Evolutionary conservation across 2,329 filamentous ascomycete species (phyloP).

Genomic region (Ophiostoma angusticollis): DNA sequence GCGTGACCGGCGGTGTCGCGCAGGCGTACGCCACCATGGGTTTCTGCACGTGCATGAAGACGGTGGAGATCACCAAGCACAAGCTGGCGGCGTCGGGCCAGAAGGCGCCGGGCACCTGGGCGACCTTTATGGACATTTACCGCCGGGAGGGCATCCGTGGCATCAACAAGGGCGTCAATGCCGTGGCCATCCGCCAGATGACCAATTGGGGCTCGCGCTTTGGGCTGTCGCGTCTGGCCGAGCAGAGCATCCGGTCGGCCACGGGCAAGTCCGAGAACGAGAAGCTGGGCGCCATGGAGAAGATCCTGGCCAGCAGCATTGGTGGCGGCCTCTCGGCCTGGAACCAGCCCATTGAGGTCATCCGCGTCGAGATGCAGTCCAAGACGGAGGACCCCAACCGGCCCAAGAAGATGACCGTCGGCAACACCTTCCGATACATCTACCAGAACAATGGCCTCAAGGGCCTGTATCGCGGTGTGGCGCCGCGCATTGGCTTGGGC

Average conservation of each 20-base stretch:
- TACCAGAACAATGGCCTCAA: slow-evolving; percentile 77
- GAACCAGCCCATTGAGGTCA: slow-evolving; percentile 99
- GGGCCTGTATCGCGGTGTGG: slow-evolving; percentile 90
- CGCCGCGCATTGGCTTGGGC: slow-evolving; percentile 84
- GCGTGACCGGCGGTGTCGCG: slow-evolving; percentile 86
- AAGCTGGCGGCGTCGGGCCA: slow-evolving; percentile 76
- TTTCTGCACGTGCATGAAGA: slow-evolving; percentile 99
- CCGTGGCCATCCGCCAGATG: slow-evolving; percentile 95
- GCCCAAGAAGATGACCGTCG: slow-evolving; percentile 97
- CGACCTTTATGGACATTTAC: slow-evolving; percentile 96
- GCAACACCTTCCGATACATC: slow-evolving; percentile 75
- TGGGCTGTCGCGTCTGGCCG: slow-evolving; percentile 81
- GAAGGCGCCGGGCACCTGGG: slow-evolving; percentile 80
- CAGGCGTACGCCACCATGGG: slow-evolving; percentile 99
- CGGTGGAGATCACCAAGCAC: slow-evolving; percentile 97
- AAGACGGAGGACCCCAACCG: slow-evolving; percentile 97
- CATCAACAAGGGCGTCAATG: slow-evolving; percentile 98
- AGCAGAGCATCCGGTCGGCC: slow-evolving; percentile 68
- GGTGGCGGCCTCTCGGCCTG: slow-evolving; percentile 93
- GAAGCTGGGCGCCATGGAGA: slow-evolving; percentile 69
- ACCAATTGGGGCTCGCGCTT: slow-evolving; percentile 99
- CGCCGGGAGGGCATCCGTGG: slow-evolving; percentile 83
- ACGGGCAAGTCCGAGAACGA: slow-evolving; percentile 70
- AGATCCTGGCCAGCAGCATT: slow-evolving; percentile 72
- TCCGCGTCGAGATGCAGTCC: slow-evolving; percentile 99